Evolutionary conservation across 257 asterid genomes (phyloP).

Genomic region (Parsonsia alboflavescens): DNA sequence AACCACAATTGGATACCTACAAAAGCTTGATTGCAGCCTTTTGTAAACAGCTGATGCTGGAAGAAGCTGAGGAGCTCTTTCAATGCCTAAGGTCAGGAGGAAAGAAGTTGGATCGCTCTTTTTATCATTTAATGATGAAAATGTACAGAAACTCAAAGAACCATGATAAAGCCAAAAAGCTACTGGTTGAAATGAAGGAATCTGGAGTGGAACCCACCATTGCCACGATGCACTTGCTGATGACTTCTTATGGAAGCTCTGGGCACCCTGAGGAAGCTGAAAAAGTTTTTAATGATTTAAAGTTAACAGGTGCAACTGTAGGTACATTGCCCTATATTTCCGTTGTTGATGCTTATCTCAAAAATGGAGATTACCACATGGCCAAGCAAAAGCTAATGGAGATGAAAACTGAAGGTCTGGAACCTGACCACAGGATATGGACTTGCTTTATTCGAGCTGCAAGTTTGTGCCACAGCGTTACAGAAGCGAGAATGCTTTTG

Average conservation of each 20-base stretch:
- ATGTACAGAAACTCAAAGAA: constrained; percentile 72
- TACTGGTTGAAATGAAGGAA: constrained; percentile 75
- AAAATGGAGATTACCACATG: constrained; percentile 61
- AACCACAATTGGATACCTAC: constrained; percentile 64
- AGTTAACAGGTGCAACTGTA: constrained; percentile 46
- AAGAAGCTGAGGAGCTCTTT: constrained; percentile 85
- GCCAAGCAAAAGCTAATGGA: constrained; percentile 67
- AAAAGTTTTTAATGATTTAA: constrained; percentile 65
- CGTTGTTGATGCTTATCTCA: constrained; percentile 84
- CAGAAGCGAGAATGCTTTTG: constrained; percentile 57
- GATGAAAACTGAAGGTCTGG: constrained; percentile 68
- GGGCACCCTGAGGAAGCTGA: constrained; percentile 94
- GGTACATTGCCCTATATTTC: constrained; percentile 77
- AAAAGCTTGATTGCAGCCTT: constrained; percentile 88
- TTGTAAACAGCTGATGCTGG: constrained; percentile 68
- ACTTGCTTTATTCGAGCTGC: constrained; percentile 86
- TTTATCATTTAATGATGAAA: constrained; percentile 96
- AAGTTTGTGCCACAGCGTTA: constrained; percentile 49
- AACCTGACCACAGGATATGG: constrained; percentile 85
- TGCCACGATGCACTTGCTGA: constrained; percentile 93
- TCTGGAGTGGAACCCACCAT: constrained; percentile 73
- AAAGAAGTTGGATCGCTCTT: constrained; percentile 60
- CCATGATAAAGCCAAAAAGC: constrained; percentile 68
- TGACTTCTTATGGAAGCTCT: constrained; percentile 93
- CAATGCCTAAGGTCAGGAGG: constrained; percentile 55